These are phyloP conservation scores for Fusarium begoniae DNA, from an alignment of 2,329 filamentous ascomycete genomes.

Conservation along the genomic window DNA sequence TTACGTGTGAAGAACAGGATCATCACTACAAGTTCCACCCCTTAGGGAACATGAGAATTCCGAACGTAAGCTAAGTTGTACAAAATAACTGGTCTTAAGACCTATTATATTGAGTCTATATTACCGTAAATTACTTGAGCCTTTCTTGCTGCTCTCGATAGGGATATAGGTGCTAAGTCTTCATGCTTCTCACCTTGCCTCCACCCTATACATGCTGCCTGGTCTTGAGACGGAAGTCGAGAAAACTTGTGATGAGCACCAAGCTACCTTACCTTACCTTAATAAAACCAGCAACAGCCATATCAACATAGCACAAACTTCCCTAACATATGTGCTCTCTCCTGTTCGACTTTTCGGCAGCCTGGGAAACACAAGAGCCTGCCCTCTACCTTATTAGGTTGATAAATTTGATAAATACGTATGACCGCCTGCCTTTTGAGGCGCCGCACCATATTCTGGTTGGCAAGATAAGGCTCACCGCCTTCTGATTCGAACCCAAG, in stretches of 20 bases:
- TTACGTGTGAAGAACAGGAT: not conserved
- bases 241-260: not conserved
- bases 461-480: slow-evolving; percentile 22
- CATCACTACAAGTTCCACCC: not conserved
- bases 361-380: not conserved
- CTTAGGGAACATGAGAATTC: not conserved
- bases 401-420: not conserved
- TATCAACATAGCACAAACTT: too few relatives aligned
- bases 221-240: not conserved
- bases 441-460: not conserved
- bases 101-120: not conserved
- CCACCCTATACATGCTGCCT: not conserved
- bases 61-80: not conserved
- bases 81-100: not conserved
- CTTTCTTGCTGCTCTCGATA: not conserved
- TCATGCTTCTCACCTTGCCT: not conserved
- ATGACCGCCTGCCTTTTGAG: slow-evolving; percentile 38
- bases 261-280: not conserved
- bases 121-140: not conserved
- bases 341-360: not conserved
- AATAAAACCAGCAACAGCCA: not conserved
- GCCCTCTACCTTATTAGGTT: not conserved
- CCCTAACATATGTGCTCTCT: not conserved
- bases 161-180: not conserved
- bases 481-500: not conserved